Evolutionary conservation across 2,329 filamentous ascomycete genomes (phyloP).

Genomic region (Xylariaceae sp.): DNA sequence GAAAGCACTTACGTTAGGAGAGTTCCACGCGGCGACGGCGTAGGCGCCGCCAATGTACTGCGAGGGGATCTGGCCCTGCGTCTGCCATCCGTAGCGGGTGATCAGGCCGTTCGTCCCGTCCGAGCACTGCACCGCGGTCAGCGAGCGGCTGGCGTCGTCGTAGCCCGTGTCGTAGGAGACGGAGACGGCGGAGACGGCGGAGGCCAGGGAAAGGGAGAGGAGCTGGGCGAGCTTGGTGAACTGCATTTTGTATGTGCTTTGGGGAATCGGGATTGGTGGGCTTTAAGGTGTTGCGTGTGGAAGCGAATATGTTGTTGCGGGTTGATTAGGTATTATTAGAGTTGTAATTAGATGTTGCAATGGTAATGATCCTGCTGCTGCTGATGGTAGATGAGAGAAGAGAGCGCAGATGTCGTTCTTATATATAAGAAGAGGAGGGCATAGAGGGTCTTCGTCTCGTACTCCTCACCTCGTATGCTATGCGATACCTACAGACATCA

Average conservation of each 20-base stretch:
- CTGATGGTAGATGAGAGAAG: too few relatives aligned
- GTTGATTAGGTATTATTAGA: too few relatives aligned
- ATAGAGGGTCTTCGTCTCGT: too few relatives aligned
- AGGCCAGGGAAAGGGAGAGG: slow-evolving; percentile 33
- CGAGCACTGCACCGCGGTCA: slow-evolving; percentile 66
- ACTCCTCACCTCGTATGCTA: not conserved
- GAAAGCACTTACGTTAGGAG: slow-evolving; percentile 38
- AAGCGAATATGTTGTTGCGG: not conserved
- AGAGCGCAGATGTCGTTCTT: too few relatives aligned
- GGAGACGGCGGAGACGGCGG: slow-evolving; percentile 30
- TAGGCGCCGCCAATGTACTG: slow-evolving; percentile 58
- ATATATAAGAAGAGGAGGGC: too few relatives aligned
- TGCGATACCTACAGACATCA: not conserved
- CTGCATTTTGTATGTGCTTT: slow-evolving; percentile 33
- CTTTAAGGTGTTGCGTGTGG: not conserved
- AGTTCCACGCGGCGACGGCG: slow-evolving; percentile 60
- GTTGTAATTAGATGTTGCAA: too few relatives aligned
- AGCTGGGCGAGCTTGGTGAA: slow-evolving; percentile 33
- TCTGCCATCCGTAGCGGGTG: slow-evolving; percentile 61
- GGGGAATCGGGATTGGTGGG: too few relatives aligned
- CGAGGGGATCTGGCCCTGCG: slow-evolving; percentile 56
- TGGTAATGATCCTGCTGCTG: too few relatives aligned
- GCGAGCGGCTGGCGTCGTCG: slow-evolving; percentile 59
- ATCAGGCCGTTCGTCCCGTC: slow-evolving; percentile 69
- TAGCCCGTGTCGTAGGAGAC: slow-evolving; percentile 76